Percentiles rank a stretch among this genome's conserved stretches.
These are phyloP conservation scores for Chrysanthemum makinoi DNA, from an alignment of 129 eudicot species.

Conservation along the genomic window DNA sequence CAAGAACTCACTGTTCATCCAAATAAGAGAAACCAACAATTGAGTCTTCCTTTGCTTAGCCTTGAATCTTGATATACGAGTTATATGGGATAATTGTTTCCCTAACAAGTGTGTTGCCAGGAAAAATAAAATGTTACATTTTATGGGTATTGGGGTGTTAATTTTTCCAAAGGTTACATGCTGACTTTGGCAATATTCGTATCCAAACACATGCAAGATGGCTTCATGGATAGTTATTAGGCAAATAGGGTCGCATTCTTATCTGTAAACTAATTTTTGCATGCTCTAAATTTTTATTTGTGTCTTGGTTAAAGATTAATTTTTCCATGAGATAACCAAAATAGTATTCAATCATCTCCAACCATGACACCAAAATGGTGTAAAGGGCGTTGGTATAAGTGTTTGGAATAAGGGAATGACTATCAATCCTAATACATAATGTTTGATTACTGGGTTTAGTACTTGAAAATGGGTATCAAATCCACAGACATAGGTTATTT, in stretches of 20 bases:
- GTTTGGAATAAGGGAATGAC: no score
- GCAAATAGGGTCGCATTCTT: conserved; percentile 17
- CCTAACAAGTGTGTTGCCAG: background rate
- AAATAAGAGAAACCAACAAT: background rate
- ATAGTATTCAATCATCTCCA: no score
- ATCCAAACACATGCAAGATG: background rate
- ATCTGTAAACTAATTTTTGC: conserved; percentile 2
- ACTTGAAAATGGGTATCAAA: no score
- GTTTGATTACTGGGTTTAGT: no score
- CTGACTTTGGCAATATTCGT: background rate
- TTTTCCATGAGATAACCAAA: no score
- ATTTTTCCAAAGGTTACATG: conserved; percentile 1
- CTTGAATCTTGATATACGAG: background rate
- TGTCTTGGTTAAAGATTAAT: no score
- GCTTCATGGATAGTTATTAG: background rate
- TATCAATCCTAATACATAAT: no score
- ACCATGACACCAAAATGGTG: no score
- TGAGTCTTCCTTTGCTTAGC: conserved; percentile 9
- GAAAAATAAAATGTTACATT: background rate
- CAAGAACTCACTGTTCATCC: background rate
- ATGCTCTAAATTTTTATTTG: conserved; percentile 7
- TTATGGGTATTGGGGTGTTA: background rate
- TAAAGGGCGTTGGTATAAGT: no score
- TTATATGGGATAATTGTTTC: background rate
- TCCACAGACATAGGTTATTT: no score